Evolutionary conservation across 73 alveolate species (phyloP).

Genomic region (Tetrahymena malaccensis): DNA sequence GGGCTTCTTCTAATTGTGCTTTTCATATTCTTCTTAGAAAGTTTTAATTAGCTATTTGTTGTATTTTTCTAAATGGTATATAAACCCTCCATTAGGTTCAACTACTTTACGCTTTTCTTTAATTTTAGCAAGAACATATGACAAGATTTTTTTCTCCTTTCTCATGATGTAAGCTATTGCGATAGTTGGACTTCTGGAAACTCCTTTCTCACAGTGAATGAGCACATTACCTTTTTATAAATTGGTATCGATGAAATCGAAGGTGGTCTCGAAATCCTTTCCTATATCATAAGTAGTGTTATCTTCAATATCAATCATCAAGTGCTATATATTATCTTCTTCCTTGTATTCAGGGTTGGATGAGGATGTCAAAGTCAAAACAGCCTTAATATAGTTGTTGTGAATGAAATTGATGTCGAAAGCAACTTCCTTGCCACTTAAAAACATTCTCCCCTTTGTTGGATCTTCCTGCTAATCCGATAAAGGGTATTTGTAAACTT

Average conservation of each 20-base stretch:
- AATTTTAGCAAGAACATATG: constrained; percentile 13
- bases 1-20: not conserved
- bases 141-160: constrained; percentile 22
- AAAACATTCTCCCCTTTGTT: not conserved
- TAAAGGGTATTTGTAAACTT: not conserved
- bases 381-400: not conserved
- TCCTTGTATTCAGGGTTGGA: not conserved
- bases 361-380: not conserved
- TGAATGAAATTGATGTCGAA: not conserved
- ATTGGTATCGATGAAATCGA: not conserved
- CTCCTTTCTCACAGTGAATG: constrained; percentile 43
- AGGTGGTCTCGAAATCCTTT: not conserved
- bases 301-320: not conserved
- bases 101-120: constrained; percentile 18
- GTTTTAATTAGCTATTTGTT: constrained; percentile 8
- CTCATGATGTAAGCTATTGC: constrained; percentile 45
- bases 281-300: not conserved
- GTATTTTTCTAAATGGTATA: constrained; percentile 37
- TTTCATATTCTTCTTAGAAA: not conserved
- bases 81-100: constrained; percentile 43
- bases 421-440: not conserved
- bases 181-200: constrained; percentile 45
- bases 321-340: not conserved
- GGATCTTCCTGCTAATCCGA: not conserved
- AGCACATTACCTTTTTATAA: not conserved